A percentile compares a stretch with the other conserved stretches of the same genome.
Conservation (phyloP, 768 basidiomycete genomes). For the Auriscalpium microsporum region DNA sequence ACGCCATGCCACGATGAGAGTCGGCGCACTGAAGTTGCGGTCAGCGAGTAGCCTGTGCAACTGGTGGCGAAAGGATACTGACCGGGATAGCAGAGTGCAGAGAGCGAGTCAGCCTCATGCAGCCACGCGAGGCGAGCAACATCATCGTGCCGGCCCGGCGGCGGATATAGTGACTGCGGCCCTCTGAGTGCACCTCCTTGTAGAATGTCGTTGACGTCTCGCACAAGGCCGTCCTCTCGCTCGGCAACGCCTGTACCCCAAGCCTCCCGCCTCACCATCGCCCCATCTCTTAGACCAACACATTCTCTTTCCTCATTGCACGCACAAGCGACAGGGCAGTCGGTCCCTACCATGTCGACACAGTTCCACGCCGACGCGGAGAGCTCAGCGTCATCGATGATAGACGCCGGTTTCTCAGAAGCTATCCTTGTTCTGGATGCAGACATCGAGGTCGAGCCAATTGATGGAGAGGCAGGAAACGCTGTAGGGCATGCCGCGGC, state of each 20-base stretch:
- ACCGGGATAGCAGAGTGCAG: too few relatives aligned
- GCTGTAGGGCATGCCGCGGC: conserved; percentile 37
- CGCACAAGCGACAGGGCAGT: conserved; percentile 29
- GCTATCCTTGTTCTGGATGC: conserved; percentile 66
- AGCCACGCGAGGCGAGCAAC: too few relatives aligned
- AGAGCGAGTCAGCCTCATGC: too few relatives aligned
- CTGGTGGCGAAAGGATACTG: too few relatives aligned
- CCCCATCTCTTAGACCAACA: conserved; percentile 41
- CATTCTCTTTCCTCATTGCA: conserved; percentile 51
- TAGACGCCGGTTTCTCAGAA: conserved; percentile 56
- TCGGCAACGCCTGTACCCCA: conserved; percentile 27
- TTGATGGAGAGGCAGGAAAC: conserved; percentile 45
- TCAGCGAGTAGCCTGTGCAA: too few relatives aligned
- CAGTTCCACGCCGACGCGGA: conserved; percentile 6
- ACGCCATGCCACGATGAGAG: too few relatives aligned
- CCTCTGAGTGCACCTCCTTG: neutral
- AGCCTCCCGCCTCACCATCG: conserved; percentile 45
- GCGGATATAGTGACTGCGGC: too few relatives aligned
- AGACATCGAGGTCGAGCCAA: conserved; percentile 51
- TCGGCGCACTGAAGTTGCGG: too few relatives aligned
- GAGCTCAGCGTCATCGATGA: conserved; percentile 57
- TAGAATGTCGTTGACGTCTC: conserved; percentile 5
- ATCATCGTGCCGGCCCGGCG: too few relatives aligned
- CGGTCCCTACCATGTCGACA: neutral
- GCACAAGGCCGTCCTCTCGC: conserved; percentile 28